Conservation (phyloP, 306 rosid species). For the Casuarina glauca region DNA sequence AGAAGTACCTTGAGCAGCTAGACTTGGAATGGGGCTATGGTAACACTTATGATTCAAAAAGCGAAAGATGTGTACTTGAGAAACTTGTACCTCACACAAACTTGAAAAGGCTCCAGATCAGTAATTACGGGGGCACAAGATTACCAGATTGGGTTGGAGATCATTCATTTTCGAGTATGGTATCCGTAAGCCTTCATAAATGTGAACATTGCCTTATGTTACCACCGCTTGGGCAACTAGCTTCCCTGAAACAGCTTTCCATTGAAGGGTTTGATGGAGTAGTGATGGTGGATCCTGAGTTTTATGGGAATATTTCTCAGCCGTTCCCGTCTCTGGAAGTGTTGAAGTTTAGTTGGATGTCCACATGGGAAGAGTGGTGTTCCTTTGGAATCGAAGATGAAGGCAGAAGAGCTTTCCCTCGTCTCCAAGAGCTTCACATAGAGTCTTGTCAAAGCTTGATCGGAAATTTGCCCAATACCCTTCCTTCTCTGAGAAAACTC, state of each 20-base stretch:
- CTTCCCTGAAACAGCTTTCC: not conserved
- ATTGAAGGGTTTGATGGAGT: not conserved
- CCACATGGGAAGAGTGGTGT: slow-evolving; percentile 3
- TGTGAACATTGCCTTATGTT: too few relatives aligned
- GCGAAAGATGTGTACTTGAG: slow-evolving; percentile 7
- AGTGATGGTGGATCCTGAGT: slow-evolving; percentile 4
- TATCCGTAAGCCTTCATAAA: not conserved
- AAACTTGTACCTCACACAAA: slow-evolving; percentile 15
- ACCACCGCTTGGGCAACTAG: slow-evolving; percentile 24
- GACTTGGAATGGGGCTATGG: not conserved
- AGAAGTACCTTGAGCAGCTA: not conserved
- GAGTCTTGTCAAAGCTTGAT: too few relatives aligned
- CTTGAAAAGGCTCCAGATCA: not conserved
- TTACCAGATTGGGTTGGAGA: slow-evolving; percentile 18
- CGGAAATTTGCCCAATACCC: too few relatives aligned
- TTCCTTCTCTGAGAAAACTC: too few relatives aligned
- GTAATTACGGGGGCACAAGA: slow-evolving; percentile 2
- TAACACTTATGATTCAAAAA: not conserved
- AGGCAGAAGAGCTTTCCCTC: too few relatives aligned
- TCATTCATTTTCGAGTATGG: not conserved
- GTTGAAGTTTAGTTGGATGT: not conserved
- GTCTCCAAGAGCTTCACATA: too few relatives aligned
- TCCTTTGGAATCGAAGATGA: not conserved
- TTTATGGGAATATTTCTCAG: slow-evolving; percentile 2
- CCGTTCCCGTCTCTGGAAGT: not conserved